Base-by-base conservation (phyloP, 2,329 filamentous ascomycete species). In the Pseudofabraea citricarpa region DNA sequence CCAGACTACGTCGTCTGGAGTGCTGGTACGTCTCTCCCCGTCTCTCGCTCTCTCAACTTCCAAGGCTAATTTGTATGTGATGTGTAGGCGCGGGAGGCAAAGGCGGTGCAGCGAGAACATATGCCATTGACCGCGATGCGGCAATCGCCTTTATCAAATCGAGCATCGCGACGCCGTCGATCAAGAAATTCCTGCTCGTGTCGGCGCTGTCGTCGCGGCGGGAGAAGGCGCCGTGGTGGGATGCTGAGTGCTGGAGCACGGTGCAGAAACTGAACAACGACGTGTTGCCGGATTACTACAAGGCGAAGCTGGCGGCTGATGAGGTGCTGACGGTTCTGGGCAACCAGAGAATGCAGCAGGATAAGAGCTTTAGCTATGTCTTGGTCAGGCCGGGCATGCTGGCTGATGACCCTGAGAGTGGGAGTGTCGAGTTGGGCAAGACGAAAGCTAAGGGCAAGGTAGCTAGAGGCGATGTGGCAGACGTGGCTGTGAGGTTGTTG, bases 1-100 rank as follows among this genome's bases (percentile, higher is more conserved):
- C 69, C 77, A 2, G 80, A 87, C 60, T 85, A 81, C 60, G 71
- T 87, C 22, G 74, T 85, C 49, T 87, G 79, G 78, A 79, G 74
- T 51, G 83, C 83, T 15, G 83, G 81, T 79, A 60, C 33, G 69
- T 49, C 20, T 38, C 44, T 44, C 40, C 41, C 40, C 20, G 39
- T 18, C n/a, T 36, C 35, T 40, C 26, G 7, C 44, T 27, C n/a
- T n/a, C n/a, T n/a, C n/a, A n/a, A n/a, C n/a, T n/a, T n/a, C n/a
- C n/a, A n/a, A n/a, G n/a, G 15, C 13, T 33, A 20, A 18, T 31
- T 18, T 23, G 32, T 21, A 22, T n/a, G 12, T 26, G 21, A 32
- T 2, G 12, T 6, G 37, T 16, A 75, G 73, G 75, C 6, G 79
- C 79, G 2, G 79, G 74, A 26, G 79, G 79, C 19, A 77, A 77